Base-by-base conservation (phyloP, 176 grass and related monocot genomes). In the Chloris gayana region DNA sequence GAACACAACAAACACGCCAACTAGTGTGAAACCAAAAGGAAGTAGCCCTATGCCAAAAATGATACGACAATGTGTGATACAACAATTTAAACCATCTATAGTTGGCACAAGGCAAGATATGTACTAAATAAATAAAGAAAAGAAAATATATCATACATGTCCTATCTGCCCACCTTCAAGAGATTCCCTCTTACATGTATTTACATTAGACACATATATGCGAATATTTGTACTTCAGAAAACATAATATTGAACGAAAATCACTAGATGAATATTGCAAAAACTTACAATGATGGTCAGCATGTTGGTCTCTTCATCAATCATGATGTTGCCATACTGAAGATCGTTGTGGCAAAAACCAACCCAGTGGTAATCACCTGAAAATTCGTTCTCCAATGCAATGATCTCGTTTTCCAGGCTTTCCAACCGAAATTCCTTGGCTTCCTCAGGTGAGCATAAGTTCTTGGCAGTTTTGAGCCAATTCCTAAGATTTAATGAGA, bases 261-360 rank as follows among this genome's bases (percentile, higher is more conserved):
- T 19, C 22, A 64, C 30, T 72, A 37, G 33, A 32, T 80, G 64
- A n/a, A 68, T 80, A 50, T 50, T 50, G 14, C 15, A 18, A 47
- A 14, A 86, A 87, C 97, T 96, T 91, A 99, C 97, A 61, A 99
- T 99, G 53, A 99, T 82, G 38, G 97, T 99, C 27, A 99, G 82
- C 76, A 93, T 61, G 51, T 88, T 90, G 70, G 93, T 86, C 64
- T 88, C 90, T 90, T 99, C 93, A 82, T 99, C 97, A 68, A 99
- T 99, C 97, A 99, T 99, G 80, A 99, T 91, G 56, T 99, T 99
- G 72, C 97, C 97, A 80, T 96, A 99, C 73, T 99, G 97, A 63
- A 99, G 92, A 84, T 99, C 95, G 26, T 98, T 98, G 75, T 98
- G 95, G 75, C 92, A 98, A 85, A 98, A 98, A 76, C 89, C 92